These are phyloP conservation scores for Vitis hybrid DNA, from an alignment of 177 flowering plant species.

Conservation along the genomic window DNA sequence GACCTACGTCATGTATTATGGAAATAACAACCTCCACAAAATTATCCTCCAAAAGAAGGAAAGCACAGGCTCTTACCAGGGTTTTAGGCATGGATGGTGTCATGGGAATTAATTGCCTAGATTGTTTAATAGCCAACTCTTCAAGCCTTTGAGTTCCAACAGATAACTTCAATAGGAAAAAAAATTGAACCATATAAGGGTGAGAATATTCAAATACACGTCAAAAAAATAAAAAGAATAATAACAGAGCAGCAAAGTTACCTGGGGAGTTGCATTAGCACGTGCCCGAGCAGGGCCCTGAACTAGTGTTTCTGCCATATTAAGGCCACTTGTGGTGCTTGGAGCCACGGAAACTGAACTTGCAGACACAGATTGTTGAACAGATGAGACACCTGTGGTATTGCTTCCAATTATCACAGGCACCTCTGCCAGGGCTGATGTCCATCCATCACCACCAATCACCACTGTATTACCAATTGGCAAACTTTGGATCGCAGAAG, in stretches of 20 bases:
- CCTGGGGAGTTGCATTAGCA: slow-evolving; percentile 21
- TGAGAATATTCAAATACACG: not conserved
- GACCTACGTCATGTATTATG: not conserved
- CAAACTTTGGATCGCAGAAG: slow-evolving; percentile 16
- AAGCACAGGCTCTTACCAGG: slow-evolving; percentile 10
- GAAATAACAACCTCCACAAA: not conserved
- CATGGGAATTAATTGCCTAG: slow-evolving; percentile 31
- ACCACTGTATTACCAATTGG: slow-evolving; percentile 9
- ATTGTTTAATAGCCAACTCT: slow-evolving; percentile 27
- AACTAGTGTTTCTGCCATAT: slow-evolving; percentile 29
- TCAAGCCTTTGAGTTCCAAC: slow-evolving; percentile 28
- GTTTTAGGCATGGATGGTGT: slow-evolving; percentile 22
- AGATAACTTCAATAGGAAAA: slow-evolving; percentile 15
- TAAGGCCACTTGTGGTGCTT: slow-evolving; percentile 15
- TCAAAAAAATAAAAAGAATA: not conserved
- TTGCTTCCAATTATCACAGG: slow-evolving; percentile 15
- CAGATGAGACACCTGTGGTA: not conserved
- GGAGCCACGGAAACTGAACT: slow-evolving; percentile 10
- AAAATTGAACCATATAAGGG: not conserved
- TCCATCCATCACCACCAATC: slow-evolving; percentile 23
- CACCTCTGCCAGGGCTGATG: slow-evolving; percentile 23
- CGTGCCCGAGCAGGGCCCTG: slow-evolving; percentile 22
- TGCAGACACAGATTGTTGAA: slow-evolving; percentile 12
- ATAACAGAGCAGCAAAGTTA: slow-evolving; percentile 5
- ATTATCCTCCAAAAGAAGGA: not conserved